Evolutionary conservation across 1,284 basidiomycete species (phyloP).

Genomic region (Pyrrhoderma lamaoense): DNA sequence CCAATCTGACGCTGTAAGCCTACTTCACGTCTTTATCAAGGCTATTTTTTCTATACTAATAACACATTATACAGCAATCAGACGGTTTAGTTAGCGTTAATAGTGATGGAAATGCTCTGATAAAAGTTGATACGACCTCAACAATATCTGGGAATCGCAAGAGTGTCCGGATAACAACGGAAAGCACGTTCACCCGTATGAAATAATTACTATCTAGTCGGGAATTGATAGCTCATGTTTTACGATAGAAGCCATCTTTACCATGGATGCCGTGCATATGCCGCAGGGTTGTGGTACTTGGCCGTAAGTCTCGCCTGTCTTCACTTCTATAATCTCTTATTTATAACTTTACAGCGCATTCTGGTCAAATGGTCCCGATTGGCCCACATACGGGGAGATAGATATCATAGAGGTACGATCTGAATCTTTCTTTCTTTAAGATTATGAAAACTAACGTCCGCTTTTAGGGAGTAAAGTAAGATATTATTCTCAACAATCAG

Average conservation of each 20-base stretch:
- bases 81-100: constrained; percentile 55
- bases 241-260: constrained; percentile 52
- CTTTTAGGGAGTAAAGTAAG: constrained; percentile 9
- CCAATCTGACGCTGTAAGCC: constrained; percentile 45
- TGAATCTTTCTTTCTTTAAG: background rate
- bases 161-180: constrained; percentile 70
- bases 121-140: constrained; percentile 78
- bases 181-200: constrained; percentile 42
- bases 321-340: background rate
- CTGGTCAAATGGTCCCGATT: constrained; percentile 55
- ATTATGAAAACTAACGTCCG: constrained; percentile 19
- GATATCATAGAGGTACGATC: constrained; percentile 68
- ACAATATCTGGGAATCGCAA: constrained; percentile 57
- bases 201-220: background rate
- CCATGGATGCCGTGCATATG: constrained; percentile 86
- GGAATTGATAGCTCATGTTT: background rate
- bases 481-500: background rate
- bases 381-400: constrained; percentile 76
- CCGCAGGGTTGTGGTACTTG: constrained; percentile 85
- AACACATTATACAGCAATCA: constrained; percentile 32
- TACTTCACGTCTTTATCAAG: constrained; percentile 17
- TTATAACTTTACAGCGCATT: constrained; percentile 30
- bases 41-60: no score
- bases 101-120: constrained; percentile 62
- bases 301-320: constrained; percentile 38